Conservation (phyloP, 2,329 filamentous ascomycete species). For the Botrytis elliptica region DNA sequence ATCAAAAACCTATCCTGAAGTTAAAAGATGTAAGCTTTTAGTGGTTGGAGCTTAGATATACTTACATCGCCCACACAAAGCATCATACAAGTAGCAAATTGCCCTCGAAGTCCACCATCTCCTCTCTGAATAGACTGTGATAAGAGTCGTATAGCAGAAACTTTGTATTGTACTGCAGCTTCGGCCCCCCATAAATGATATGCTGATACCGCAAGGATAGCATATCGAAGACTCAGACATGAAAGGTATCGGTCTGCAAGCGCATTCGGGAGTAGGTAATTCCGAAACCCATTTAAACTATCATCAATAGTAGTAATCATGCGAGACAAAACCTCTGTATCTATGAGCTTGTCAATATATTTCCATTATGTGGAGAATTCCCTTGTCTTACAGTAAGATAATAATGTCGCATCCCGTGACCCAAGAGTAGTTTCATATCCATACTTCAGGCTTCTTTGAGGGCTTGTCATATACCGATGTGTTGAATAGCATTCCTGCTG, state of each 20-base stretch:
- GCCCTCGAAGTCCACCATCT: conserved; percentile 30
- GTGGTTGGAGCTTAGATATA: not conserved
- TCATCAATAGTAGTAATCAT: conserved; percentile 50
- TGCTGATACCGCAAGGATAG: conserved; percentile 47
- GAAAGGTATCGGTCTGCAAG: conserved; percentile 39
- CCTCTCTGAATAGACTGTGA: conserved; percentile 40
- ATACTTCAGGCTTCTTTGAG: conserved; percentile 41
- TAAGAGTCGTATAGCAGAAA: conserved; percentile 44
- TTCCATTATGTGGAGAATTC: too few relatives aligned
- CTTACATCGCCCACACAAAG: conserved; percentile 49
- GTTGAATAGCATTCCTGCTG: conserved; percentile 33
- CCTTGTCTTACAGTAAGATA: conserved; percentile 27
- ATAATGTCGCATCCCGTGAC: conserved; percentile 31
- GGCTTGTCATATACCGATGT: conserved; percentile 34
- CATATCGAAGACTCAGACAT: conserved; percentile 43
- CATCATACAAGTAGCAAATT: conserved; percentile 51
- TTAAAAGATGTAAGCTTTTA: not conserved
- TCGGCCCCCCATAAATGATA: conserved; percentile 44
- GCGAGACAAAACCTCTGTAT: conserved; percentile 19
- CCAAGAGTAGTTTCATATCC: conserved; percentile 37
- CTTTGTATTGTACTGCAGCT: conserved; percentile 46
- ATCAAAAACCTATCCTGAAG: conserved; percentile 41
- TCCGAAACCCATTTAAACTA: conserved; percentile 48
- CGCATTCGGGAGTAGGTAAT: conserved; percentile 48
- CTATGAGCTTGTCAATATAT: not conserved